Conservation (phyloP, 1,284 basidiomycete species). For the Vanrija sp. region DNA sequence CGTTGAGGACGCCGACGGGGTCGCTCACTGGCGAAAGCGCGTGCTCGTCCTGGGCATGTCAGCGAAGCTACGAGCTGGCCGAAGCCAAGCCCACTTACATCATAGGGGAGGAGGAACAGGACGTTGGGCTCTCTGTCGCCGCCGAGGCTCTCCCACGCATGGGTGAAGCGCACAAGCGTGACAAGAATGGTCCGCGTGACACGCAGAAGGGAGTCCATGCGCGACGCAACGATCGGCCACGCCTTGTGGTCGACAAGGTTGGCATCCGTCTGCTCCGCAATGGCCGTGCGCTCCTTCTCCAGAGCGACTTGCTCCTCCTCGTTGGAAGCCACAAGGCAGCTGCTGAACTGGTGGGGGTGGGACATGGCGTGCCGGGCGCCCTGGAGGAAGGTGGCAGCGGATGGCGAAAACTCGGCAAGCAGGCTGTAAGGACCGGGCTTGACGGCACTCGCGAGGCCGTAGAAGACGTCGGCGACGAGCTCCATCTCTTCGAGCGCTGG, state of each 20-base stretch:
- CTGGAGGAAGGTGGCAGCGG: conserved; percentile 62
- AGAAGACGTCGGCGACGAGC: conserved; percentile 69
- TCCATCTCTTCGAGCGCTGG: conserved; percentile 76
- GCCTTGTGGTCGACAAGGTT: conserved; percentile 59
- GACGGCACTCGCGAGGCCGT: conserved; percentile 57
- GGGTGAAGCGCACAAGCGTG: conserved; percentile 66
- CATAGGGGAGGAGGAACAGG: conserved; percentile 11
- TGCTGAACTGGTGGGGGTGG: conserved; percentile 81
- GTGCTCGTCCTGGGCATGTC: conserved; percentile 10
- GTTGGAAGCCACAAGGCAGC: conserved; percentile 65
- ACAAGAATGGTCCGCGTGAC: conserved; percentile 65
- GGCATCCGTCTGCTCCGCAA: conserved; percentile 38
- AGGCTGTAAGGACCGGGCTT: conserved; percentile 36
- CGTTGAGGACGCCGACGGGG: conserved; percentile 53
- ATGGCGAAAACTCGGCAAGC: conserved; percentile 57
- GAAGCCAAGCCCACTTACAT: background rate
- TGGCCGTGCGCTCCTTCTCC: conserved; percentile 59
- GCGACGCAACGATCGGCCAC: conserved; percentile 64
- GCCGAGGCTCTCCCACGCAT: conserved; percentile 65
- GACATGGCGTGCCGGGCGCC: conserved; percentile 84
- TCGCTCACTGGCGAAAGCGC: conserved; percentile 20
- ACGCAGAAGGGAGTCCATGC: conserved; percentile 66
- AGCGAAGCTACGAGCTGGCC: background rate
- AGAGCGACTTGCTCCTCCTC: conserved; percentile 61
- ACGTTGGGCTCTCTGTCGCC: conserved; percentile 60